Base-by-base conservation (phyloP, 768 basidiomycete species). In the Dioszegia hungarica region DNA sequence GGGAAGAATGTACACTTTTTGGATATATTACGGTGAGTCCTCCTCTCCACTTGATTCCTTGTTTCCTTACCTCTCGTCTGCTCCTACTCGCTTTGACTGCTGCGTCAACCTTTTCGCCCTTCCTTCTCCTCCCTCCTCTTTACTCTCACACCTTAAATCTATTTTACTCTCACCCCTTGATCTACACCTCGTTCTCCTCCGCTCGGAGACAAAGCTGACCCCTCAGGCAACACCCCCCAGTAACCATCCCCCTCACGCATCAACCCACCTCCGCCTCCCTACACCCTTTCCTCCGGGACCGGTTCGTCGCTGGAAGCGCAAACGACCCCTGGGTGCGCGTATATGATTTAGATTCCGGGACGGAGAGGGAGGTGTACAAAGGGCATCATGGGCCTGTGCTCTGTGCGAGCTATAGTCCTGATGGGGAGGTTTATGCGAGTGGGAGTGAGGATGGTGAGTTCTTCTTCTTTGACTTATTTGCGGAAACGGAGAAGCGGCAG, bases 371-470 rank as follows among this genome's bases (percentile, higher is more conserved):
- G 56, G 83, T 95, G 28, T 81, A 92, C 56, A 94, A 95, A 76
- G 94, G 94, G 3, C 95, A 98, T 70, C 95, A 98, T 73, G 95
- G 94, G 22, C 93, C 94, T 19, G 93, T 98, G 17, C 91, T 94
- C 67, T 90, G 89, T 53, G 87, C 94, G 44, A 87, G 89, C 67
- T 94, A 86, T 76, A 90, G 88, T 71, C 94, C 94, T 0, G 94
- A 98, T 73, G 94, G 94, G 22, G 95, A 98, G 79, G 83, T 95
- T 81, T 98, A 90, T 75, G 94, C 94, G 33, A 92, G 89, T 68
- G 95, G 94, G 48, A 93, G 90, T 67, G 94, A 94, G 86, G 75
- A 79, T 59, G 78, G 76, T 72, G 49, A 63, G 74, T 76, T 24
- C 22, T 31, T 15, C 10, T 33, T 27, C 43, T 37, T 56, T 25